Percentiles rank a stretch among this genome's conserved stretches.
phyloP scores from a whole-genome alignment of 2,329 filamentous ascomycete genomes.

The Dothidotthia symphoricarpi region DNA sequence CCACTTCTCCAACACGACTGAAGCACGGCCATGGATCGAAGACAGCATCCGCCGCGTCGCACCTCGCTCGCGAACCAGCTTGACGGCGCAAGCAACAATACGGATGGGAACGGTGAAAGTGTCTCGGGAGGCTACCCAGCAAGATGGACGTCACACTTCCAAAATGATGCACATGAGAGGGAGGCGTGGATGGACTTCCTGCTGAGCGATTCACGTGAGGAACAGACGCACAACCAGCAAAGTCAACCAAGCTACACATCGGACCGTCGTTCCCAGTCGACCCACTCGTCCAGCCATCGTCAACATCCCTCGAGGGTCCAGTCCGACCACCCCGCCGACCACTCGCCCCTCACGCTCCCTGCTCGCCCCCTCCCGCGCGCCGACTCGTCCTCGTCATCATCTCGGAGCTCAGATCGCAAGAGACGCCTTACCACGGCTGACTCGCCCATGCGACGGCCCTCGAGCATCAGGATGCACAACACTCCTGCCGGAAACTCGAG shows the following conservation, averaged over 20 bases:
- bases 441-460: slow-evolving; percentile 30
- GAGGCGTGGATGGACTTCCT: slow-evolving; percentile 41
- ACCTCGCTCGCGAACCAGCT: slow-evolving; percentile 15
- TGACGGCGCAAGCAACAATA: slow-evolving; percentile 10
- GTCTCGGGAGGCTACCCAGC: too few relatives aligned
- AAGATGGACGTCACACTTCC: slow-evolving; percentile 22
- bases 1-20: too few relatives aligned
- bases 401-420: slow-evolving; percentile 35
- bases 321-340: slow-evolving; percentile 5
- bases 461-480: slow-evolving; percentile 25
- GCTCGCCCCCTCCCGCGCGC: slow-evolving; percentile 16
- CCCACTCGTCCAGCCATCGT: neutral
- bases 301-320: slow-evolving; percentile 1
- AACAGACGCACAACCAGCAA: slow-evolving; percentile 11
- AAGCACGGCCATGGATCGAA: too few relatives aligned
- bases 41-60: slow-evolving; percentile 16
- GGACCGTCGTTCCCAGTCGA: neutral
- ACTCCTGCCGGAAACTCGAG: slow-evolving; percentile 14
- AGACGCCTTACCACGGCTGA: slow-evolving; percentile 37
- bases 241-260: slow-evolving; percentile 2
- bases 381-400: slow-evolving; percentile 19
- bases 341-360: slow-evolving; percentile 19
- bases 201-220: slow-evolving; percentile 19
- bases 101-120: too few relatives aligned
- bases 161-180: slow-evolving; percentile 17